Percentiles rank a stretch among this genome's conserved stretches.
Conservation (phyloP, 2,329 filamentous ascomycete genomes). For the Fonsecaea pugnacius region DNA sequence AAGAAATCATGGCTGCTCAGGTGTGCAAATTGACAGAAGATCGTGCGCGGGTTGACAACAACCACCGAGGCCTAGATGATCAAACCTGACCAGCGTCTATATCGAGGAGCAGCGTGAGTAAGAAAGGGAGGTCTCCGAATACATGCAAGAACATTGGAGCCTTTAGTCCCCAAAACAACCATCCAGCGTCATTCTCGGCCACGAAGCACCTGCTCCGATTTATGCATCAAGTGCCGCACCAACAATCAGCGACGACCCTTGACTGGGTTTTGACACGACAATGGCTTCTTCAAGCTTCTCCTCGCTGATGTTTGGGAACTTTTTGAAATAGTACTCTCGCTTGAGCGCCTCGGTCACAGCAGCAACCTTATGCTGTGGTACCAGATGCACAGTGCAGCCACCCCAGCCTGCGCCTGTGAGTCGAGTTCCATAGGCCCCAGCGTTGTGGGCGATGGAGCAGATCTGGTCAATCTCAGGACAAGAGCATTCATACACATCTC, state of each 20-base stretch:
- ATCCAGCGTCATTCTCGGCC: neutral
- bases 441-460: conserved; percentile 75
- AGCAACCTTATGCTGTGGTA: conserved; percentile 80
- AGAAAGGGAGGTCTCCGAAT: neutral
- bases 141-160: neutral
- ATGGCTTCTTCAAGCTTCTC: conserved; percentile 80
- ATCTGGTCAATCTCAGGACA: conserved; percentile 90
- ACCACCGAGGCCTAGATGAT: neutral
- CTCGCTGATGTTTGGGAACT: conserved; percentile 67
- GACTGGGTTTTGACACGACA: conserved; percentile 84
- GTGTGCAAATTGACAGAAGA: neutral
- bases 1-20: neutral
- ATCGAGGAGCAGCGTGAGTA: neutral
- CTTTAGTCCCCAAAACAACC: neutral
- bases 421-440: conserved; percentile 77
- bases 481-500: conserved; percentile 86
- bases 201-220: neutral
- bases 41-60: neutral
- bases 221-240: conserved; percentile 34
- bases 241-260: conserved; percentile 54
- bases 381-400: conserved; percentile 91
- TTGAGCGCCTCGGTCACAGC: conserved; percentile 77
- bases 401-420: conserved; percentile 84
- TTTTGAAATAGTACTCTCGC: conserved; percentile 77
- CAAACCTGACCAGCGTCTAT: neutral